A percentile compares a stretch with the other conserved stretches of the same genome.
These are phyloP conservation scores for Aspergillus ochraceus DNA, from an alignment of 2,329 filamentous ascomycete genomes.

Conservation along the genomic window DNA sequence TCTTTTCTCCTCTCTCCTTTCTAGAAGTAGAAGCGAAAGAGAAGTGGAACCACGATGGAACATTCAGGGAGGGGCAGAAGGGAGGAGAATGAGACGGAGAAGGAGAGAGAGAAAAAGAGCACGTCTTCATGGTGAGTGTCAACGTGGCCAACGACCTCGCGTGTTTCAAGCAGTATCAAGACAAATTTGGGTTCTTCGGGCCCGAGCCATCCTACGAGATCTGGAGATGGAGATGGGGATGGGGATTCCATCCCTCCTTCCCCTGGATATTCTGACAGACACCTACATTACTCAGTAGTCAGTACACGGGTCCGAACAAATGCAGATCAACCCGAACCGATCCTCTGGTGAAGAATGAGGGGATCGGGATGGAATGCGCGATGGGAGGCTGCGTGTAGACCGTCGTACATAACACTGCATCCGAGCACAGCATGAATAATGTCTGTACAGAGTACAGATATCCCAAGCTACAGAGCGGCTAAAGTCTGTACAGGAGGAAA, in stretches of 20 bases:
- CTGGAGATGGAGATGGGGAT: not conserved
- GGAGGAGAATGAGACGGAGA: too few species aligned
- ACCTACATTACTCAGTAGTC: not conserved
- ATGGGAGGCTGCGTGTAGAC: not conserved
- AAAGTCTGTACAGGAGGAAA: too few species aligned
- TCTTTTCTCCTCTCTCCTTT: not conserved
- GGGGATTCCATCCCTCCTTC: not conserved
- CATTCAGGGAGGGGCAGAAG: too few species aligned
- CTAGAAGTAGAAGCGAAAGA: not conserved
- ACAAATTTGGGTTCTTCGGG: not conserved
- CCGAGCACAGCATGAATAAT: not conserved
- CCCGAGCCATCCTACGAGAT: not conserved
- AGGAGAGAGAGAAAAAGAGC: not conserved
- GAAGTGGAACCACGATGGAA: not conserved
- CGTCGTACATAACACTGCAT: not conserved
- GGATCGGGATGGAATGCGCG: not conserved
- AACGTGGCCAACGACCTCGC: too few species aligned
- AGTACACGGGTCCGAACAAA: not conserved
- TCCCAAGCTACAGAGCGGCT: too few species aligned
- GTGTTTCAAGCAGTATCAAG: not conserved
- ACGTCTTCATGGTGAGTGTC: too few species aligned
- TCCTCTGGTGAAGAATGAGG: constrained; percentile 7
- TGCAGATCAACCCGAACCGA: not conserved
- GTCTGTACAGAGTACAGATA: not conserved
- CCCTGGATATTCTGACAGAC: not conserved